These are phyloP conservation scores for Millerozyma acaciae DNA, from an alignment of 805 yeast genomes.

Conservation along the genomic window DNA sequence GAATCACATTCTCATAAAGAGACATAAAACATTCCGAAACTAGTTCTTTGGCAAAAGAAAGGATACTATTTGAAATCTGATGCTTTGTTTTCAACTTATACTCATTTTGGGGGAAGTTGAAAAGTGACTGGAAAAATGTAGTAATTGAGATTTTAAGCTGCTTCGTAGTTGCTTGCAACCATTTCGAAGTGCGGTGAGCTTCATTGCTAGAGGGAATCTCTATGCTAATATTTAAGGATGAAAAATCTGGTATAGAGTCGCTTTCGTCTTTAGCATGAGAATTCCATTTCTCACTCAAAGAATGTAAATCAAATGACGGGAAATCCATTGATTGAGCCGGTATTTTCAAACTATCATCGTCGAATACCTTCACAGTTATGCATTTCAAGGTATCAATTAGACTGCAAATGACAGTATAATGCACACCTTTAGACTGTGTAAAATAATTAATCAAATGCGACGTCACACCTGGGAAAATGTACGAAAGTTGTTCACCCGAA, in stretches of 20 bases:
- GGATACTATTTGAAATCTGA: slow-evolving; percentile 18
- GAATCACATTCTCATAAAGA: slow-evolving; percentile 26
- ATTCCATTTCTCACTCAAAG: slow-evolving; percentile 13
- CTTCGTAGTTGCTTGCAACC: slow-evolving; percentile 37
- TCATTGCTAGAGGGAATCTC: slow-evolving; percentile 1
- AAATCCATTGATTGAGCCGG: slow-evolving; percentile 3
- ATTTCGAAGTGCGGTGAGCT: slow-evolving; percentile 19
- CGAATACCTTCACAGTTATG: slow-evolving; percentile 27
- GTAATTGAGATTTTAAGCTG: slow-evolving; percentile 33
- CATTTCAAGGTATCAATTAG: slow-evolving; percentile 19
- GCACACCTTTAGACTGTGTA: slow-evolving; percentile 17
- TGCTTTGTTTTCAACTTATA: slow-evolving; percentile 21
- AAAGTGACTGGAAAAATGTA: slow-evolving; percentile 26
- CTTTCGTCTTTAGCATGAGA: background rate
- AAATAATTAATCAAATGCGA: slow-evolving; percentile 30
- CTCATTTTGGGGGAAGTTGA: slow-evolving; percentile 15
- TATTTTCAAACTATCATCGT: slow-evolving; percentile 18
- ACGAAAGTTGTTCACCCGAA: slow-evolving; percentile 29
- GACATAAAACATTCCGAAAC: slow-evolving; percentile 26
- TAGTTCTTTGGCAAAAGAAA: slow-evolving; percentile 20
- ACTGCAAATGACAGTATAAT: slow-evolving; percentile 17
- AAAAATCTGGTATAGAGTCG: background rate
- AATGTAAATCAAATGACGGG: slow-evolving; percentile 5
- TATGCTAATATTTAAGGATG: slow-evolving; percentile 4
- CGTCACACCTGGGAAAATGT: slow-evolving; percentile 38